Percentiles rank a stretch among this genome's conserved stretches.
Evolutionary conservation across 148 eudicot genomes (phyloP).

Genomic region (Camellia japonica): DNA sequence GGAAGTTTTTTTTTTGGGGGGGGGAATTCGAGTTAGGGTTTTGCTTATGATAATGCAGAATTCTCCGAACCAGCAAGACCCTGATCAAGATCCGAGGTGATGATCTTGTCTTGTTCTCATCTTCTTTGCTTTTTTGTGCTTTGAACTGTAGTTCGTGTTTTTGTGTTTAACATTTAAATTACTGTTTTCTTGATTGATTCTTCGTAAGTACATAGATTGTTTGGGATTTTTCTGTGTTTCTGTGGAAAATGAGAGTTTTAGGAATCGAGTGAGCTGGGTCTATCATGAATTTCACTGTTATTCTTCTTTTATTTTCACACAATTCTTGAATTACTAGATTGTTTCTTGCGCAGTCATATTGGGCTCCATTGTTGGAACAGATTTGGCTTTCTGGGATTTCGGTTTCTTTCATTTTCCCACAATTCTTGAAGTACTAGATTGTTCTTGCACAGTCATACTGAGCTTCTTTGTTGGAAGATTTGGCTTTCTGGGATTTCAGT

Average conservation of each 20-base stretch:
- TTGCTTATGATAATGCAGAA: slow-evolving; percentile 11
- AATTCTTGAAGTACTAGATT: too few species aligned
- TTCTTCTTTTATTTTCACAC: too few species aligned
- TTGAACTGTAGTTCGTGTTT: background rate
- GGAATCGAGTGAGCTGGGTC: background rate
- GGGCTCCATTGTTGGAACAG: background rate
- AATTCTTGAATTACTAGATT: too few species aligned
- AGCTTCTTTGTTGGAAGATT: background rate
- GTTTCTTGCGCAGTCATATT: background rate
- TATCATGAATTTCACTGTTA: background rate
- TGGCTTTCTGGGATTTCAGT: background rate
- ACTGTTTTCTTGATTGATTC: background rate
- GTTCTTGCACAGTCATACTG: background rate
- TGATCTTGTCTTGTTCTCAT: background rate
- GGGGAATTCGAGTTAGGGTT: slow-evolving; percentile 9
- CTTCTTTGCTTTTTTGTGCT: background rate
- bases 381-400: background rate
- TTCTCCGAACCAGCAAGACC: slow-evolving; percentile 3
- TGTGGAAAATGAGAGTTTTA: background rate
- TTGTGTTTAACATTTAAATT: background rate
- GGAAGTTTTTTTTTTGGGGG: background rate
- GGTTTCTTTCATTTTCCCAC: background rate
- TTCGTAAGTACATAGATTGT: background rate
- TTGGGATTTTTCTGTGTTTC: background rate
- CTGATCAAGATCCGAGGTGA: slow-evolving; percentile 23